These are phyloP conservation scores for Tylopilus sp. DNA, from an alignment of 1,284 basidiomycete genomes.

Conservation along the genomic window DNA sequence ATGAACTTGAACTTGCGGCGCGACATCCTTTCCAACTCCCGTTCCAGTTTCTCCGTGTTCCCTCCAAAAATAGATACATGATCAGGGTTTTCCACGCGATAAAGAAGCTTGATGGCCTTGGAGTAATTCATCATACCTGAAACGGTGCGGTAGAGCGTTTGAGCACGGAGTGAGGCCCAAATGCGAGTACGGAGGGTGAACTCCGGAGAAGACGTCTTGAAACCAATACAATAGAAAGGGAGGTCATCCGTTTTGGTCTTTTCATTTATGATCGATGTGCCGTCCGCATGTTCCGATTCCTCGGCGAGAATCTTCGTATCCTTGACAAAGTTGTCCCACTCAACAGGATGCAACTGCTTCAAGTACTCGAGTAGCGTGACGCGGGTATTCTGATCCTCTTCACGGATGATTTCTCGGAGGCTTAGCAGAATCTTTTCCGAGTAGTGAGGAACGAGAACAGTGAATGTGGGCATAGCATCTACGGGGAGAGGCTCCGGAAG, in stretches of 20 bases:
- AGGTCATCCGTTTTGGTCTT: conserved; percentile 91
- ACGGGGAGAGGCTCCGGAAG: conserved; percentile 91
- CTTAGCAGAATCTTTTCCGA: conserved; percentile 95
- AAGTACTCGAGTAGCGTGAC: conserved; percentile 95
- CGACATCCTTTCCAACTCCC: conserved; percentile 96
- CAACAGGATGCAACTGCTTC: conserved; percentile 98
- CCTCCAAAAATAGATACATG: conserved; percentile 96
- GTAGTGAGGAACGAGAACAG: conserved; percentile 94
- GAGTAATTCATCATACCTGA: conserved; percentile 99
- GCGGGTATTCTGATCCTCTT: conserved; percentile 94
- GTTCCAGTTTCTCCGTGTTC: conserved; percentile 95
- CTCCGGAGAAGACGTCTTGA: conserved; percentile 98
- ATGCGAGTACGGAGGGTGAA: conserved; percentile 99
- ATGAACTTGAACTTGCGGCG: conserved; percentile 98
- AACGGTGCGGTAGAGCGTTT: conserved; percentile 98
- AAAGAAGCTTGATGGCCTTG: conserved; percentile 98
- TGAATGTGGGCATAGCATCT: conserved; percentile 97
- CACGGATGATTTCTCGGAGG: conserved; percentile 92
- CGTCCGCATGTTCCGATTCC: conserved; percentile 69
- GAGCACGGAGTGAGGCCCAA: conserved; percentile 97
- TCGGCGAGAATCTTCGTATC: conserved; percentile 99
- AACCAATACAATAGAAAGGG: conserved; percentile 99
- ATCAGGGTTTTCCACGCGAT: conserved; percentile 99
- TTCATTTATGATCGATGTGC: conserved; percentile 61
- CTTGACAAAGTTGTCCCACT: conserved; percentile 99